Evolutionary conservation across 306 rosid genomes (phyloP).

Genomic region (Datisca glomerata): DNA sequence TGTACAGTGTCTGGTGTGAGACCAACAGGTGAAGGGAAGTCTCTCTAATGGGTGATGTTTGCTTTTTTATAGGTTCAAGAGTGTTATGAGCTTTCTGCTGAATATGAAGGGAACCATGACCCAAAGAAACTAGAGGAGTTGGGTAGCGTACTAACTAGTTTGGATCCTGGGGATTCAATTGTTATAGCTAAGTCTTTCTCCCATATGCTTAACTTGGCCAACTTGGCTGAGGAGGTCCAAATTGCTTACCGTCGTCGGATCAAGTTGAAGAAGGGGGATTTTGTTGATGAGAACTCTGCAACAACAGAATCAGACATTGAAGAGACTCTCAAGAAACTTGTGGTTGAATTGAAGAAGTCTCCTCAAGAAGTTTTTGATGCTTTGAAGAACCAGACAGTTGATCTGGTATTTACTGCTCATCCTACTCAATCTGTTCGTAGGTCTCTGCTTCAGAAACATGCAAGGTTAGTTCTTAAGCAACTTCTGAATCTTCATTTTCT

Average conservation of each 20-base stretch:
- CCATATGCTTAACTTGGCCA: constrained; percentile 96
- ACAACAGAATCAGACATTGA: constrained; percentile 87
- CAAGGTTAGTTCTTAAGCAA: constrained; percentile 47
- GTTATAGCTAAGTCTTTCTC: constrained; percentile 74
- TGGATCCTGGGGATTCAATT: constrained; percentile 87
- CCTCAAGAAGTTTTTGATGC: constrained; percentile 93
- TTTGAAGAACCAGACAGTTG: constrained; percentile 81
- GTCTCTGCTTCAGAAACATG: constrained; percentile 92
- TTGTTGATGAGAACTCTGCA: constrained; percentile 68
- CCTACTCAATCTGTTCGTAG: constrained; percentile 89
- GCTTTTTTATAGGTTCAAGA: constrained; percentile 60
- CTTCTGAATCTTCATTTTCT: too few relatives aligned
- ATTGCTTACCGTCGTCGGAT: constrained; percentile 66
- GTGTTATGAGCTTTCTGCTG: constrained; percentile 84
- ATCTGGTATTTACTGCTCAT: constrained; percentile 87
- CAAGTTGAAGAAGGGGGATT: constrained; percentile 81
- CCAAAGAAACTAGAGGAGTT: constrained; percentile 70
- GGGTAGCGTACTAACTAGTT: constrained; percentile 59
- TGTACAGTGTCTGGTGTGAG: too few relatives aligned
- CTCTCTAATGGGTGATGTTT: neutral
- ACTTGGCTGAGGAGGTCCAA: constrained; percentile 96
- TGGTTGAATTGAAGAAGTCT: constrained; percentile 48
- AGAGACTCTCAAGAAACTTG: constrained; percentile 86
- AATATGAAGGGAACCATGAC: constrained; percentile 80
- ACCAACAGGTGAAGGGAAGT: too few relatives aligned